Base-by-base conservation (phyloP, 2,329 filamentous ascomycete genomes). In the Phoma sp. region DNA sequence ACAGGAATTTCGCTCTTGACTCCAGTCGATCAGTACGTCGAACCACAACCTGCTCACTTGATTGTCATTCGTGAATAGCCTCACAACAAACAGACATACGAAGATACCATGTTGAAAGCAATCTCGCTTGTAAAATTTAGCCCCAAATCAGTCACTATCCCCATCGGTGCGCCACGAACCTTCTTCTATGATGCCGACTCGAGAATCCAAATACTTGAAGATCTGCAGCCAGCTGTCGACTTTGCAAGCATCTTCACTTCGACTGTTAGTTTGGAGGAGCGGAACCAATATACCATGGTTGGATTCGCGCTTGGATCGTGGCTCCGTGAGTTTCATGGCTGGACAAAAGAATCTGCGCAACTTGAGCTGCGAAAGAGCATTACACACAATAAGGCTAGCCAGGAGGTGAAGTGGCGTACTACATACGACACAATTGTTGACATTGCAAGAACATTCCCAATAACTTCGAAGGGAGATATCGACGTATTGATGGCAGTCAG, bases 1-100 rank as follows among this genome's bases (percentile, higher is more conserved):
- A 38, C n/a, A 37, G 25, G 7, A 11, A 28, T 21, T 48, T 34
- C n/a, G 46, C 46, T 7, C 46, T 48, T 10, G 47, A 50, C 38
- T 38, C 32, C n/a, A 14, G 10, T 9, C 47, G 38, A 26, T 50
- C 39, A 10, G 39, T 50, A 43, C 2, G 38, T 7, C 11, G n/a
- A n/a, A n/a, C n/a, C n/a, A n/a, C n/a, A n/a, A n/a, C n/a, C n/a
- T n/a, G n/a, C n/a, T n/a, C n/a, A n/a, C n/a, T n/a, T n/a, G n/a
- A n/a, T n/a, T n/a, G n/a, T n/a, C n/a, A n/a, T n/a, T n/a, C n/a
- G n/a, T n/a, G n/a, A n/a, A n/a, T n/a, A n/a, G n/a, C n/a, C 42
- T 37, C 9, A 46, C 12, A 6, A 4, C 1, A 4, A 7, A n/a
- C 15, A 37, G 47, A 17, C 0, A 5, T 38, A 50, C 7, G 47